phyloP scores from a whole-genome alignment of 805 yeast genomes.

The Pichia sporocuriosa region DNA sequence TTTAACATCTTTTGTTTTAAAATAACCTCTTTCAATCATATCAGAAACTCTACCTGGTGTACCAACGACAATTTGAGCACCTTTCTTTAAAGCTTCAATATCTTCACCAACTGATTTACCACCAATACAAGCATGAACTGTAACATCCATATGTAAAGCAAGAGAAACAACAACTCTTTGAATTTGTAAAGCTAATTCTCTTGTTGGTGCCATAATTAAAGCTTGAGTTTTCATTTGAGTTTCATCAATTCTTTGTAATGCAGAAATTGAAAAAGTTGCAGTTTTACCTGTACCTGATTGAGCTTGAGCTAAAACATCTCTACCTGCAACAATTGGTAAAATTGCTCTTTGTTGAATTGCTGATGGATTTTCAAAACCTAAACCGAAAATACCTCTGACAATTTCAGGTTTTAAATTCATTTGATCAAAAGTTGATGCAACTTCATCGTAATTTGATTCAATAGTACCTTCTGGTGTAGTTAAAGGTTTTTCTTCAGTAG shows the following conservation, averaged over 20 bases:
- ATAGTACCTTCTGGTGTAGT: slow-evolving; percentile 45
- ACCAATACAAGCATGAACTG: slow-evolving; percentile 89
- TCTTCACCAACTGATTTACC: slow-evolving; percentile 84
- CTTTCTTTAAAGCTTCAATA: slow-evolving; percentile 60
- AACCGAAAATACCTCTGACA: slow-evolving; percentile 73
- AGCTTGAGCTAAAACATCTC: slow-evolving; percentile 97
- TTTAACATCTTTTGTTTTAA: slow-evolving; percentile 70
- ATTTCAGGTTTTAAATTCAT: slow-evolving; percentile 67
- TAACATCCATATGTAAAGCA: slow-evolving; percentile 82
- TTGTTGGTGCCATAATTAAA: slow-evolving; percentile 85
- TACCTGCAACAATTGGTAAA: slow-evolving; percentile 86
- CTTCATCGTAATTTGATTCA: slow-evolving; percentile 95
- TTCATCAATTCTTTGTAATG: slow-evolving; percentile 79
- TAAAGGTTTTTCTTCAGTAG: slow-evolving; percentile 40
- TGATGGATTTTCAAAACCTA: slow-evolving; percentile 94
- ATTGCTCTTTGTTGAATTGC: slow-evolving; percentile 98
- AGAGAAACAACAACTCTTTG: slow-evolving; percentile 79
- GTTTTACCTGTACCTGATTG: slow-evolving; percentile 99
- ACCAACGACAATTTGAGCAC: slow-evolving; percentile 90
- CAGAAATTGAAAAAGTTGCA: slow-evolving; percentile 93
- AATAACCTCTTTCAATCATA: slow-evolving; percentile 76
- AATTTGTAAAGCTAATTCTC: slow-evolving; percentile 93
- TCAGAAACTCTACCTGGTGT: slow-evolving; percentile 96
- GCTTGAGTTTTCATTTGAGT: slow-evolving; percentile 76
- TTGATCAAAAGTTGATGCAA: slow-evolving; percentile 68